These are phyloP conservation scores for Coemansia sp. DNA, from an alignment of 192 early-diverging fungal genomes.

Conservation along the genomic window DNA sequence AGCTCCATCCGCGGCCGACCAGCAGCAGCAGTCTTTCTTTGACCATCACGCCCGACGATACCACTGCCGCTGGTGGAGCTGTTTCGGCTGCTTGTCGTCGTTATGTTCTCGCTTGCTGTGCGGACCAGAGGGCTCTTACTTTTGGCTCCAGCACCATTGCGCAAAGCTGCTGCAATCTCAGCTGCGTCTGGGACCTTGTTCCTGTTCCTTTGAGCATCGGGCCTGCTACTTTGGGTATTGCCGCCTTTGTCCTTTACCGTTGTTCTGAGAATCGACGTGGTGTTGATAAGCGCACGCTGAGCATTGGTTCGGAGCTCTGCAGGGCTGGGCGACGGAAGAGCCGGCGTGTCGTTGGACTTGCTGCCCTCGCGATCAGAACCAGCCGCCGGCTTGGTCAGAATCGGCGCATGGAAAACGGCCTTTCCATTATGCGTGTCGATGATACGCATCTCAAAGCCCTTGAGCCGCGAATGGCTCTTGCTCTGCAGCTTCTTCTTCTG, in stretches of 20 bases:
- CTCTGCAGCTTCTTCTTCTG: slow-evolving; percentile 5
- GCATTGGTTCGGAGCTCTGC: slow-evolving; percentile 47
- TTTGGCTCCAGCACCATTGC: not conserved
- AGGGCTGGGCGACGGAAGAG: slow-evolving; percentile 37
- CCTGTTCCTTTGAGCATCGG: not conserved
- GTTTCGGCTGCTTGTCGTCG: slow-evolving; percentile 1
- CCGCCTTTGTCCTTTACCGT: slow-evolving; percentile 4
- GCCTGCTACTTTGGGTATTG: not conserved
- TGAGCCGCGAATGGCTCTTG: slow-evolving; percentile 25
- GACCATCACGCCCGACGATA: not conserved
- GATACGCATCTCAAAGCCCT: slow-evolving; percentile 46
- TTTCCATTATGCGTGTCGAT: slow-evolving; percentile 46
- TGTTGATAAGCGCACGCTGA: slow-evolving; percentile 46
- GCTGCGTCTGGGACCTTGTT: not conserved
- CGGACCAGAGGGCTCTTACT: not conserved
- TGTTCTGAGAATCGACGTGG: slow-evolving; percentile 31
- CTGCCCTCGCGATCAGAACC: slow-evolving; percentile 4
- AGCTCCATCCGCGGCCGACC: slow-evolving; percentile 9
- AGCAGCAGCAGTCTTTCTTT: slow-evolving; percentile 1
- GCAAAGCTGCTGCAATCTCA: slow-evolving; percentile 13
- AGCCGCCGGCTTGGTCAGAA: slow-evolving; percentile 15
- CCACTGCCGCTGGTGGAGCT: not conserved
- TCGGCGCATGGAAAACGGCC: slow-evolving; percentile 33
- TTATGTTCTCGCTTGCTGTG: not conserved
- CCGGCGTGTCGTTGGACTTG: slow-evolving; percentile 8